Base-by-base conservation (phyloP, 2,329 filamentous ascomycete species). In the Colletotrichum aenigma region DNA sequence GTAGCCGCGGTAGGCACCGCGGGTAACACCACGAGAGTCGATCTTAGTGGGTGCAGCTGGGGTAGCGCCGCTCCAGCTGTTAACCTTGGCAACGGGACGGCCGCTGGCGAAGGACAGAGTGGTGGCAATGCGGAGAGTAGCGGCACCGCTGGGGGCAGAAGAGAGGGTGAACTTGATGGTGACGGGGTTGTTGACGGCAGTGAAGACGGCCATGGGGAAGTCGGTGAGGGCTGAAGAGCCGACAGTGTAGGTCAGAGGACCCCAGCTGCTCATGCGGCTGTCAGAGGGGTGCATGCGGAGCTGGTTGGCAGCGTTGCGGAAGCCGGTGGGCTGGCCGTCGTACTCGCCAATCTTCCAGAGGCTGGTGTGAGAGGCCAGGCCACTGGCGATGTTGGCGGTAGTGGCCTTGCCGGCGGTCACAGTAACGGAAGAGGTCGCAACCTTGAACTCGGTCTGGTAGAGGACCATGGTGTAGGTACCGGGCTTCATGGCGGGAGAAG, bases 211-310 rank as follows among this genome's bases (percentile, higher is more conserved):
- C 92, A 94, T 94, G 58, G 92, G 92, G 80, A 94, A 92, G 74
- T 88, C 87, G 6, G 84, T 83, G 2, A 88, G 80, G 7, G 84
- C 81, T 28, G 88, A 90, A 26, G 87, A 88, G 55, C 91, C 92
- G 13, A 93, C 89, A 3, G 90, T 93, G 83, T 92, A 93, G 1
- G 91, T 93, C 15, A 88, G 79, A 1, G 91, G 87, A 0, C 86
- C 88, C 92, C 92, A 94, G 71, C 85, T 86, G 30, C 86, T 83
- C 92, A 94, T 94, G 79, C 92, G 89, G 52, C 83, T 84, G 82
- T 94, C 93, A 6, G 90, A 91, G 4, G 92, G 93, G 81, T 94
- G 93, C 92, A 94, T 94, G 67, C 91, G 88, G 16, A 91, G 87
- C 81, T 93, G 90, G 79, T 93, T 93, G 70, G 89, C 92, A 16